These are phyloP conservation scores for Bretschneidera sinensis DNA, from an alignment of 345 rosid species.

Conservation along the genomic window DNA sequence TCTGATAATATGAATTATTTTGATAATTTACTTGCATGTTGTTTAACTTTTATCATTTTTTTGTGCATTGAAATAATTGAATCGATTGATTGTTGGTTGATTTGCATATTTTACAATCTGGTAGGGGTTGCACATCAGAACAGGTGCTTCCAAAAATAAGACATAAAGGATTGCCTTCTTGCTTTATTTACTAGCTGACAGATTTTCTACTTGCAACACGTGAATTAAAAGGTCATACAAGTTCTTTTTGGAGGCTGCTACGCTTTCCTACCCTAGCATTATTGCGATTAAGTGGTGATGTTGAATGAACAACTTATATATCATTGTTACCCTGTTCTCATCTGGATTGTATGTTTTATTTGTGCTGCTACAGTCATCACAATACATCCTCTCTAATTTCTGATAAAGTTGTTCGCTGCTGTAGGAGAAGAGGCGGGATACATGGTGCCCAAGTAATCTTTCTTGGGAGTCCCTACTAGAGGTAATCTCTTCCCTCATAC, in stretches of 20 bases:
- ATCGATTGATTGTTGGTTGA: no score
- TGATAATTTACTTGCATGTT: background rate
- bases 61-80: background rate
- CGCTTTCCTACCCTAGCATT: background rate
- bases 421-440: slow-evolving; percentile 85
- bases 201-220: background rate
- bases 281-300: slow-evolving; percentile 1
- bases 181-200: background rate
- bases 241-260: slow-evolving; percentile 7
- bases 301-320: slow-evolving; percentile 4
- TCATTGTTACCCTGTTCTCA: slow-evolving; percentile 1
- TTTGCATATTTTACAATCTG: background rate
- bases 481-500: slow-evolving; percentile 29
- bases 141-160: background rate
- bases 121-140: background rate
- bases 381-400: slow-evolving; percentile 11
- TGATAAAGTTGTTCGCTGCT: slow-evolving; percentile 18
- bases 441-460: slow-evolving; percentile 82
- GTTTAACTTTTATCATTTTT: no score
- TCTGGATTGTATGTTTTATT: background rate
- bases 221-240: background rate
- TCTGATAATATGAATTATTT: background rate
- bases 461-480: slow-evolving; percentile 39
- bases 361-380: background rate
- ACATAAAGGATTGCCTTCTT: background rate